Evolutionary conservation across 2,329 filamentous ascomycete genomes (phyloP).

Genomic region (Venturia asperata): DNA sequence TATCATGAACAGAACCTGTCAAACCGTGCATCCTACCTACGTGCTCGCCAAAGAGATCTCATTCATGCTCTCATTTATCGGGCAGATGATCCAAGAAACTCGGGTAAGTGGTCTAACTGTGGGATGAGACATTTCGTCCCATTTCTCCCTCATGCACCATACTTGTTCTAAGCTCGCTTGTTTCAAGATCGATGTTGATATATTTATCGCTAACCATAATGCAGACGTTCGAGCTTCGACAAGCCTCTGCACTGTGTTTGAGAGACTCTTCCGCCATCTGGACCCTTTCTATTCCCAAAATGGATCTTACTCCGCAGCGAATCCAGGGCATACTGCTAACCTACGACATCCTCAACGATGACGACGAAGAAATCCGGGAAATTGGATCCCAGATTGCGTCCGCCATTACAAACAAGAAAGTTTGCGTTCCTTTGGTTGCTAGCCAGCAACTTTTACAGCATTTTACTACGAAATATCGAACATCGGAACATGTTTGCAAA

Average conservation of each 20-base stretch:
- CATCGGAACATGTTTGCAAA: constrained; percentile 29
- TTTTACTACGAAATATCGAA: constrained; percentile 30
- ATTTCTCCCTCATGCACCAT: neutral
- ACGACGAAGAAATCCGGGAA: constrained; percentile 81
- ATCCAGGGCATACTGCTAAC: constrained; percentile 57
- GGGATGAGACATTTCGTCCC: neutral
- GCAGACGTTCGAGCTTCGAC: constrained; percentile 16
- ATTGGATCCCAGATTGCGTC: constrained; percentile 49
- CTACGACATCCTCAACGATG: constrained; percentile 75
- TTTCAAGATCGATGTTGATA: neutral
- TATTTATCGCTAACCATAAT: neutral
- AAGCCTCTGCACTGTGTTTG: constrained; percentile 6
- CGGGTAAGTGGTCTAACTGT: neutral
- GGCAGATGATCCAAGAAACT: constrained; percentile 4
- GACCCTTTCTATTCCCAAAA: neutral
- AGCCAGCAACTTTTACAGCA: constrained; percentile 34
- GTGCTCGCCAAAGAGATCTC: constrained; percentile 4
- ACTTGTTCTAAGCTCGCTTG: neutral
- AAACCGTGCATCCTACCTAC: neutral
- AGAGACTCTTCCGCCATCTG: neutral
- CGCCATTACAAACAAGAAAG: constrained; percentile 21
- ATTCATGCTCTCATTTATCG: neutral
- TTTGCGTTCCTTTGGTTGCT: constrained; percentile 44
- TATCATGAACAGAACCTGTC: constrained; percentile 9
- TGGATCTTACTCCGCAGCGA: constrained; percentile 27